These are phyloP conservation scores for Neurospora discreta DNA, from an alignment of 495 filamentous ascomycete genomes.

Conservation along the genomic window DNA sequence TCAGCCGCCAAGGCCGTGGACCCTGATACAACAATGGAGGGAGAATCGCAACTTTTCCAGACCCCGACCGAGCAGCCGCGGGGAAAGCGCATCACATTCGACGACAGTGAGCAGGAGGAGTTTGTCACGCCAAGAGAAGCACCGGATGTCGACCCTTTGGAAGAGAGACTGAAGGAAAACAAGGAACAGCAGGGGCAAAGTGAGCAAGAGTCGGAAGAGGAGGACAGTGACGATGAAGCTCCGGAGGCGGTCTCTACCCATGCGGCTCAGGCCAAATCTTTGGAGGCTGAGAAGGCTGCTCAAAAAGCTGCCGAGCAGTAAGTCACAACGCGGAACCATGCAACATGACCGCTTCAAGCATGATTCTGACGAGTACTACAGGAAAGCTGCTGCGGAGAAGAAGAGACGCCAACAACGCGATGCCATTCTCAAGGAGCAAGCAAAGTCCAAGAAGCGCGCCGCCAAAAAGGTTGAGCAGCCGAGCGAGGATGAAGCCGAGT, in stretches of 20 bases:
- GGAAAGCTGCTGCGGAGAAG: conserved; percentile 31
- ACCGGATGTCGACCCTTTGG: conserved; percentile 17
- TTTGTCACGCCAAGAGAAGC: conserved; percentile 22
- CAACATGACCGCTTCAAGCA: neutral
- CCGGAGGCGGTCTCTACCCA: conserved; percentile 34
- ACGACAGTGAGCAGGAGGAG: conserved; percentile 22
- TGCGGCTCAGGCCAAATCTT: conserved; percentile 21
- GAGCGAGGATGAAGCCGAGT: conserved; percentile 5
- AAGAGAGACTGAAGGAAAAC: neutral
- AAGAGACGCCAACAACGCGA: conserved; percentile 36
- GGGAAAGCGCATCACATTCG: conserved; percentile 19
- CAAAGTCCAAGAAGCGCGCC: conserved; percentile 26
- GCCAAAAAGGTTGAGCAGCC: neutral
- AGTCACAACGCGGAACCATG: neutral
- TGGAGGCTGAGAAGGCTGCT: conserved; percentile 25
- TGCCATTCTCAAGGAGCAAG: conserved; percentile 34
- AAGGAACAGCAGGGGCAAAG: conserved; percentile 1
- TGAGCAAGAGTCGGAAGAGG: conserved; percentile 18
- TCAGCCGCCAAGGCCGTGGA: conserved; percentile 6
- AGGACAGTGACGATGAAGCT: conserved; percentile 32
- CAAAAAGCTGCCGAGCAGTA: conserved; percentile 33
- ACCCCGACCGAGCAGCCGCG: conserved; percentile 12
- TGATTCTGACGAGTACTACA: conserved; percentile 10
- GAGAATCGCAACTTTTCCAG: conserved; percentile 15
- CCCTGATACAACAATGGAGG: conserved; percentile 2